Base-by-base conservation (phyloP, 2,329 filamentous ascomycete species). In the Pseudocercospora eumusae region DNA sequence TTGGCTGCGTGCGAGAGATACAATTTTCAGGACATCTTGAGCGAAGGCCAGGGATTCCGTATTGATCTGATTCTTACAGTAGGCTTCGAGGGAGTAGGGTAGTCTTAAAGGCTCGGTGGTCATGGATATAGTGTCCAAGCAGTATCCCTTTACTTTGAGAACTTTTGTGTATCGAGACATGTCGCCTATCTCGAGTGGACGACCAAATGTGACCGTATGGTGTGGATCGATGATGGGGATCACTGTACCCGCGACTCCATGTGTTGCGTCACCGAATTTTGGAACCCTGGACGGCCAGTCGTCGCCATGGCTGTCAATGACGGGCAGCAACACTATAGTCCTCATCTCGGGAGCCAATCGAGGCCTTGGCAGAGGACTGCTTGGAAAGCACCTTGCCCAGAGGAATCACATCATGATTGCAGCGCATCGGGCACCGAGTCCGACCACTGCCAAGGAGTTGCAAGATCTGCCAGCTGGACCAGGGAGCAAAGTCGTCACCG, bases 311-410 rank as follows among this genome's bases (percentile, higher is more conserved):
- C n/a, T 11, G 4, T 13, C 8, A 23, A 49, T 49, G 44, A 25
- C 49, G n/a, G 49, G 15, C 21, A 31, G 21, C 20, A 28, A 25
- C 4, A 58, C 25, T 4, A 49, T 18, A n/a, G 56, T 58, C 11
- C 56, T 58, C 23, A 58, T 58, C 42, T 44, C 56, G 6, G 56
- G 56, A 11, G 56, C 56, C 4, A 58, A 58, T 20, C 25, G 56
- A n/a, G 56, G 56, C 4, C 56, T 58, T 13, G 56, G 56, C 36
- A 31, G 20, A 23, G 56, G 56, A 13, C 23, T 58, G 18, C 45
- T 58, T 9, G 45, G 28, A 20, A 40, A 47, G 3, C 50, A 25
- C 27, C 40, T 58, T 5, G 56, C 56, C 1, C 40, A 58, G 42
- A 33, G 33, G 25, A 50, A 58, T 15, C 21, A 45, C 21, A 45